Evolutionary conservation across 208 protist genomes (phyloP).

Genomic region (Trypanosomatidae sp.): DNA sequence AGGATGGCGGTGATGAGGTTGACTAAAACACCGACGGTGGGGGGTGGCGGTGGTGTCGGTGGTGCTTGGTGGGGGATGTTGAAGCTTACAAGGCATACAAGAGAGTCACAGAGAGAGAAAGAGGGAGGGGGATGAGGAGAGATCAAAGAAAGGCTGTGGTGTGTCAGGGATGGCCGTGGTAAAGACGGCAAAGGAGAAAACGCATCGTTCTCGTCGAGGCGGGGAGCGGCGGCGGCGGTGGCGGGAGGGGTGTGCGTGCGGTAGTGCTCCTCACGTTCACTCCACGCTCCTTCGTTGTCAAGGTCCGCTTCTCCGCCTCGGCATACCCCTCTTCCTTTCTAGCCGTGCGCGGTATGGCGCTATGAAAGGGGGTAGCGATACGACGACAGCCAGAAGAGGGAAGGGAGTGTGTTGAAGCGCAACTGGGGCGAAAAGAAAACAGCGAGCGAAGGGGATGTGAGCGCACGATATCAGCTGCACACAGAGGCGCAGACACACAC

Average conservation of each 20-base stretch:
- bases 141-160: not conserved
- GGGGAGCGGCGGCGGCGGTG: not conserved
- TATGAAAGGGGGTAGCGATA: not conserved
- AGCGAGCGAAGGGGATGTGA: not conserved
- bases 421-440: not conserved
- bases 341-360: not conserved
- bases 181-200: not conserved
- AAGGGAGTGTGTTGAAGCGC: not conserved
- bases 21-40: not conserved
- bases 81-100: not conserved
- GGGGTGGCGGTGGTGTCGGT: not conserved
- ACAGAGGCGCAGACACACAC: not conserved
- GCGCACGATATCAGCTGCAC: not conserved
- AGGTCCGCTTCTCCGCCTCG: not conserved
- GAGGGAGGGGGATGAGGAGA: not conserved
- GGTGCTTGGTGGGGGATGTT: not conserved
- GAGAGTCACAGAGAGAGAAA: not conserved
- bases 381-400: not conserved
- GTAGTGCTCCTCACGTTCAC: not conserved
- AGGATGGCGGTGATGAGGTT: not conserved
- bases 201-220: not conserved
- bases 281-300: not conserved
- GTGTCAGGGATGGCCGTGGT: not conserved
- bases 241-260: not conserved
- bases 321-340: not conserved